A percentile compares a stretch with the other conserved stretches of the same genome.
phyloP scores from a whole-genome alignment of 139 green algal species.

The Auxenochlorella protothecoides region DNA sequence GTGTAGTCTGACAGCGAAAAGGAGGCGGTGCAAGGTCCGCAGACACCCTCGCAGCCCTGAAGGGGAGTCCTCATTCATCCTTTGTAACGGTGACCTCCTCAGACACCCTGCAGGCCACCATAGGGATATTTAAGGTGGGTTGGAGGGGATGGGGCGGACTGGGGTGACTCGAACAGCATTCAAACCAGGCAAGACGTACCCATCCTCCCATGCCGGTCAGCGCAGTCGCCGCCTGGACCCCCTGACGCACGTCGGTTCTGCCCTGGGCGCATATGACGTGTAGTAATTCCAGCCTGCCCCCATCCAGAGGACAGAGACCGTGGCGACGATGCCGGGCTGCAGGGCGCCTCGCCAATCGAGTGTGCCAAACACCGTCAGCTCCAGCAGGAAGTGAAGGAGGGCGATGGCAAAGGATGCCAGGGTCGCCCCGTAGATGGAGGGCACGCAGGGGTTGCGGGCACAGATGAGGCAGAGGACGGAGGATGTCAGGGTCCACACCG shows the following conservation, averaged over 20 bases:
- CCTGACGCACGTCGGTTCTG: constrained; percentile 6
- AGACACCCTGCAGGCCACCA: constrained; percentile 35
- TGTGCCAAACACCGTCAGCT: constrained; percentile 65
- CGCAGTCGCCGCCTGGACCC: too few species aligned
- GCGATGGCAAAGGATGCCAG: constrained; percentile 68
- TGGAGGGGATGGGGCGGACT: too few species aligned
- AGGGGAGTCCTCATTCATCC: constrained; percentile 11
- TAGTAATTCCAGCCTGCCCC: constrained; percentile 64
- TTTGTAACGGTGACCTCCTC: constrained; percentile 29
- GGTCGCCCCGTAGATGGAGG: constrained; percentile 65
- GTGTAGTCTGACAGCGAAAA: too few species aligned
- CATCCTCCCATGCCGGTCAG: too few species aligned
- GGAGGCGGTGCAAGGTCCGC: too few species aligned
- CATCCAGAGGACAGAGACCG: constrained; percentile 60
- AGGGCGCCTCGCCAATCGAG: constrained; percentile 43
- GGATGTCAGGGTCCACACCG: constrained; percentile 67
- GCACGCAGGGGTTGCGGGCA: constrained; percentile 51
- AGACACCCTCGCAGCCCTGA: too few species aligned
- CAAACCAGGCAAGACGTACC: constrained; percentile 21
- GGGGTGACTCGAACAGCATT: too few species aligned
- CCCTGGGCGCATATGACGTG: constrained; percentile 17
- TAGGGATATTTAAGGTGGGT: too few species aligned
- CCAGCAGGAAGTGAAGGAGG: constrained; percentile 55
- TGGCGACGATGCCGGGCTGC: constrained; percentile 57
- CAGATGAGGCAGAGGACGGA: constrained; percentile 73